These are phyloP conservation scores for Amphirosellinia nigrospora DNA, from an alignment of 495 filamentous ascomycete species.

Conservation along the genomic window DNA sequence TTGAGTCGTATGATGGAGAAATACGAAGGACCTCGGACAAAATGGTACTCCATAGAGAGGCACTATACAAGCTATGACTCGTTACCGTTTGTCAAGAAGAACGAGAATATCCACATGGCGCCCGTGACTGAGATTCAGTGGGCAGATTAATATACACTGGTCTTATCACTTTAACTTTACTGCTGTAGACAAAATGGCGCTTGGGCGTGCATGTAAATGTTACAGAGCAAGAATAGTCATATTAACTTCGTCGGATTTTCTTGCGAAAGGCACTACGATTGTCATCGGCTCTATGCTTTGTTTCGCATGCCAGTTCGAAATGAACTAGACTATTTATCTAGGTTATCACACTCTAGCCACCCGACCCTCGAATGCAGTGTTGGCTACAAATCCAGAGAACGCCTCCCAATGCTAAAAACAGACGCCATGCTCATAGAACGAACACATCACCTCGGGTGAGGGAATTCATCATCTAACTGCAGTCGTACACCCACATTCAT, in stretches of 20 bases:
- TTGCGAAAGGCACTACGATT: background rate
- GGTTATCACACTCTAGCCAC: slow-evolving; percentile 14
- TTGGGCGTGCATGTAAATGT: too few species aligned
- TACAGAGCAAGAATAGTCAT: background rate
- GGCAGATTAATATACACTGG: background rate
- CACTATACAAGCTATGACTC: background rate
- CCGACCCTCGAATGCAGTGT: slow-evolving; percentile 24
- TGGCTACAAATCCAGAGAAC: slow-evolving; percentile 27
- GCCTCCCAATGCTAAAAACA: slow-evolving; percentile 34
- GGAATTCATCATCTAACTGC: slow-evolving; percentile 91
- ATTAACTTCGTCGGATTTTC: background rate
- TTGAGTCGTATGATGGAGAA: background rate
- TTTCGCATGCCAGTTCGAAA: background rate
- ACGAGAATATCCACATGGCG: background rate
- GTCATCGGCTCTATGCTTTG: background rate
- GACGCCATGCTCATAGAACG: slow-evolving; percentile 21
- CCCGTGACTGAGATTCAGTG: background rate
- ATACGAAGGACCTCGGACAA: background rate
- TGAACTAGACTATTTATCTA: background rate
- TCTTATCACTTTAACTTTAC: background rate
- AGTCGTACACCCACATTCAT: slow-evolving; percentile 94
- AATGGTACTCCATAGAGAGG: background rate
- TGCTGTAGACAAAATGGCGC: too few species aligned
- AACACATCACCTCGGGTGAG: slow-evolving; percentile 50
- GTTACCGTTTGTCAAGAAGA: background rate